Conservation (phyloP, 108 stramenopile genomes). For the Nitzschia sp. region DNA sequence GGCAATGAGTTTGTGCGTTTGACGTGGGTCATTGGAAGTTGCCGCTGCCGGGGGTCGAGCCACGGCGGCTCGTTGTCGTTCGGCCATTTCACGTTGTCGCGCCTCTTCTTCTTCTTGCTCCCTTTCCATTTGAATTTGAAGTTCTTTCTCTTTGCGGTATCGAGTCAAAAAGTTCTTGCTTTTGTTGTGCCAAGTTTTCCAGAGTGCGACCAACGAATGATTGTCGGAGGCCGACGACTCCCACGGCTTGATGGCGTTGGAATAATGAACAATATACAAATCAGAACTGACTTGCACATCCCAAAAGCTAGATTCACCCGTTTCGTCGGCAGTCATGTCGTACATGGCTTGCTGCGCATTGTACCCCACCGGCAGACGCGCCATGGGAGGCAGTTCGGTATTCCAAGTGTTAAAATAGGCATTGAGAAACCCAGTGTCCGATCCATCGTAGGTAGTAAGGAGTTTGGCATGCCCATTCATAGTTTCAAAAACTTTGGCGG, state of each 20-base stretch:
- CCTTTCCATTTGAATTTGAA: constrained; percentile 11
- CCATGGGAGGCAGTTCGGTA: constrained; percentile 49
- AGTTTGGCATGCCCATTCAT: constrained; percentile 39
- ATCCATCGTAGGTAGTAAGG: constrained; percentile 73
- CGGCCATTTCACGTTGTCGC: neutral
- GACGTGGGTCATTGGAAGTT: constrained; percentile 25
- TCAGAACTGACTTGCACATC: constrained; percentile 52
- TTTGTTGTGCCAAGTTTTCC: constrained; percentile 45
- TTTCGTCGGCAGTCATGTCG: constrained; percentile 63
- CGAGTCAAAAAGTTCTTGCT: constrained; percentile 41
- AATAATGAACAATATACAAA: constrained; percentile 74
- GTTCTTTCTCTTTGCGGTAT: constrained; percentile 21
- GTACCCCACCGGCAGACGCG: constrained; percentile 71
- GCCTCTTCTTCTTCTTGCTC: neutral
- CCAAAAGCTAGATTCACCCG: constrained; percentile 63
- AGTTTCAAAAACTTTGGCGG: constrained; percentile 41
- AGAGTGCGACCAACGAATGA: constrained; percentile 26
- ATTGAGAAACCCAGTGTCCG: constrained; percentile 91
- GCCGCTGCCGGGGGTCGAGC: constrained; percentile 16
- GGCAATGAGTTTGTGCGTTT: constrained; percentile 35
- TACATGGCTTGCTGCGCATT: constrained; percentile 85
- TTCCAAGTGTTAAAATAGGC: constrained; percentile 80
- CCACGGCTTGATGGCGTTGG: constrained; percentile 86
- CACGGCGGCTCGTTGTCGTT: neutral
- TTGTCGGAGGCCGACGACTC: neutral